Base-by-base conservation (phyloP, 2,329 filamentous ascomycete species). In the Aspergillus thermomutatus region DNA sequence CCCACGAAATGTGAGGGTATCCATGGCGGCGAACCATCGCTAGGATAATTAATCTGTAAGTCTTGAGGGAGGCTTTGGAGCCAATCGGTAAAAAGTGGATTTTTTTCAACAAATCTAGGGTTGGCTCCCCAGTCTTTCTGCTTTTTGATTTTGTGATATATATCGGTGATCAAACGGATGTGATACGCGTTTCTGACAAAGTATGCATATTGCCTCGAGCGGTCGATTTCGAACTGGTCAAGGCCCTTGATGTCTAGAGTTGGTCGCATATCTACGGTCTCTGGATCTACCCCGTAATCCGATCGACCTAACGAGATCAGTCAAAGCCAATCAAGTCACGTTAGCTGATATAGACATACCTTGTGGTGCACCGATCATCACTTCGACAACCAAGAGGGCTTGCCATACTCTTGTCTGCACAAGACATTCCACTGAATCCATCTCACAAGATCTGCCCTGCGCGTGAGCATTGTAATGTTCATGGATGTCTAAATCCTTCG, bases 311-410 rank as follows among this genome's bases (percentile, higher is more conserved):
- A 17, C 26, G 58, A 52, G 49, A 59, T 72, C 55, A 68, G 60
- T 49, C 53, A 21, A 14, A 7, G 28, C 23, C 26, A 31, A 49
- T 26, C 26, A 19, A 37, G 4, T 40, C 25, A 21, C 23, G 6
- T 47, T 27, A 47, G n/a, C 21, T 34, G 14, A 40, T 25, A 23
- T 28, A 27, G 11, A 61, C 72, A 59, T 78, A 91, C 92, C 93
- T 86, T 97, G 92, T 3, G 93, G 91, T 21, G 89, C 92, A 55
- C 93, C 93, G 65, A 97, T 87, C 90, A 97, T 96, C 45, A 92
- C 83, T 75, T 97, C 93, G 60, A 91, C 88, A 23, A 91, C 80
- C 69, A 96, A 89, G 9, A 96, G 83, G 1, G 87, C 88, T 72
- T 97, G 92, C 93, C 93, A 97, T 31, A 97, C 85, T 49, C 93